These are phyloP conservation scores for Exsudoporus frostii DNA, from an alignment of 768 basidiomycete genomes.

Conservation along the genomic window DNA sequence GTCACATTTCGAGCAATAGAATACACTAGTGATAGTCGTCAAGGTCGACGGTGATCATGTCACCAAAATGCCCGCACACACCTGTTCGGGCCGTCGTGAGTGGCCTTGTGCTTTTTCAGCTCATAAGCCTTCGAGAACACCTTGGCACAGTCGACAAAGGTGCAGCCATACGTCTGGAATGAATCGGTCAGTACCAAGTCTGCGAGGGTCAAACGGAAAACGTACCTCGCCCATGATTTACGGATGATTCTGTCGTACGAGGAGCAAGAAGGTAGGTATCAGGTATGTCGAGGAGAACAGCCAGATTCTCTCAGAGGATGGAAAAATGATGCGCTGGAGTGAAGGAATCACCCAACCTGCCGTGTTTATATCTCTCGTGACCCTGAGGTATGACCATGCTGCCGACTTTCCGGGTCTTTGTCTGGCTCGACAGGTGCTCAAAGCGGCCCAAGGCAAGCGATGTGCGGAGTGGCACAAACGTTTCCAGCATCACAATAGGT, in stretches of 20 bases:
- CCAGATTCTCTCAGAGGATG: conserved; percentile 14
- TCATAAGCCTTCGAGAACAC: conserved; percentile 17
- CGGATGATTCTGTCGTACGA: not conserved
- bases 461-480: not conserved
- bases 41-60: not conserved
- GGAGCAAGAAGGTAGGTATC: not conserved
- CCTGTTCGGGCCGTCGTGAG: conserved; percentile 13
- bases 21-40: conserved; percentile 9
- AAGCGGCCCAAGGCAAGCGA: conserved; percentile 5
- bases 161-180: conserved; percentile 14
- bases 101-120: conserved; percentile 21
- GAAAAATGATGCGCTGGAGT: not conserved
- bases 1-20: conserved; percentile 16
- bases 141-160: conserved; percentile 6
- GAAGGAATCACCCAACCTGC: not conserved
- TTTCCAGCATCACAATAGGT: conserved; percentile 1
- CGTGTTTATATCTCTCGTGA: conserved; percentile 13
- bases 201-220: not conserved
- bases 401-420: not conserved
- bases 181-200: not conserved
- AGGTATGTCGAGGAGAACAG: conserved; percentile 11
- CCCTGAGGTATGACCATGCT: not conserved
- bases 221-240: conserved; percentile 16
- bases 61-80: not conserved
- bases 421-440: not conserved